Conservation (phyloP, 306 rosid genomes). For the Prinsepia uniflora region DNA sequence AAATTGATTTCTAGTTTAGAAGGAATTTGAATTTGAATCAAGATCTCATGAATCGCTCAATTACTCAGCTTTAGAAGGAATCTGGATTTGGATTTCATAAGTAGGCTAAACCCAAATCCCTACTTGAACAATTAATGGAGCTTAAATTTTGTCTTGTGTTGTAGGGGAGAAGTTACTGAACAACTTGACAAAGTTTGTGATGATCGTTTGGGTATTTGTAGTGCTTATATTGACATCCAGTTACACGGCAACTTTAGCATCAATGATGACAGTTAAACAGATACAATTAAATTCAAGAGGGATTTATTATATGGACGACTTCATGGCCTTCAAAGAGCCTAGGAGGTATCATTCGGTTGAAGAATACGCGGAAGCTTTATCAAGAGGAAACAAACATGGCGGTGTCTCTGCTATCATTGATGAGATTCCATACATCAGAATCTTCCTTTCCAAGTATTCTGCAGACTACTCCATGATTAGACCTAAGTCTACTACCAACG, state of each 20-base stretch:
- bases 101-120: too few species aligned
- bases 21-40: too few species aligned
- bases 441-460: slow-evolving; percentile 15
- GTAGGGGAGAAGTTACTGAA: not conserved
- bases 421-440: slow-evolving; percentile 14
- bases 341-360: not conserved
- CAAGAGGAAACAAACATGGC: slow-evolving; percentile 7
- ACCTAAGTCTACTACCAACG: slow-evolving; percentile 7
- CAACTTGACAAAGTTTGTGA: not conserved
- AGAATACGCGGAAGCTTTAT: slow-evolving; percentile 14
- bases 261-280: not conserved
- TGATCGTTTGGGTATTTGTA: not conserved
- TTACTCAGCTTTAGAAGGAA: too few species aligned
- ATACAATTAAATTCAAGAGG: not conserved
- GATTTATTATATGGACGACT: not conserved
- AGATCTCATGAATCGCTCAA: too few species aligned
- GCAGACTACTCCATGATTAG: not conserved
- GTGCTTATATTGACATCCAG: not conserved
- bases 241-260: not conserved
- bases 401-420: slow-evolving; percentile 21
- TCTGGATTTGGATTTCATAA: too few species aligned
- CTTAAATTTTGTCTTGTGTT: not conserved
- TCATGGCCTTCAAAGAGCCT: not conserved
- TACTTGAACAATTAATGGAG: too few species aligned
- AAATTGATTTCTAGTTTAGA: too few species aligned